These are phyloP conservation scores for Hyparrhenia diplandra DNA, from an alignment of 176 grass and related monocot genomes.

Conservation along the genomic window DNA sequence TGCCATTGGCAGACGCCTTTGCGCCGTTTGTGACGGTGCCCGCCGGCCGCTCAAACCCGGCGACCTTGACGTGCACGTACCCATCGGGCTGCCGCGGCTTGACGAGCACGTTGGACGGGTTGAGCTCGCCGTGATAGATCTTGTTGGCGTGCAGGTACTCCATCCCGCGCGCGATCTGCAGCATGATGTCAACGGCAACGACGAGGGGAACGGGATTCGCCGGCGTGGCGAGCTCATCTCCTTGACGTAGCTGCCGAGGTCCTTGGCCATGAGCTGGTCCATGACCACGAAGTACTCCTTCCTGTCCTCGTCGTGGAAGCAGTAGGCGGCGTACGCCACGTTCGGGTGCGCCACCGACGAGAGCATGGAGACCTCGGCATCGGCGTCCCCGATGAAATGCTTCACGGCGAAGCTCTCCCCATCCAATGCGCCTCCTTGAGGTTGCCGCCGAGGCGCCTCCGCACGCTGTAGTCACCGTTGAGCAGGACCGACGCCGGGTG, in stretches of 20 bases:
- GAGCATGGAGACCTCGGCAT: constrained; percentile 53
- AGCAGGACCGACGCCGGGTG: too few relatives aligned
- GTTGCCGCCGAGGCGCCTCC: too few relatives aligned
- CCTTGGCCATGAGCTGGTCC: constrained; percentile 74
- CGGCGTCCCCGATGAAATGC: too few relatives aligned
- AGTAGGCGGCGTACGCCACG: constrained; percentile 52
- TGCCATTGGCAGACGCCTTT: constrained; percentile 19
- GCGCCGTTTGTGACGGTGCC: neutral
- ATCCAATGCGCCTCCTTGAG: too few relatives aligned
- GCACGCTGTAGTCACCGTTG: too few relatives aligned
- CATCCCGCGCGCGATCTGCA: constrained; percentile 86
- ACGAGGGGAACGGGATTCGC: constrained; percentile 48
- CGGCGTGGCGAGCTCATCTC: constrained; percentile 56
- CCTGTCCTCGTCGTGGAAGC: constrained; percentile 83
- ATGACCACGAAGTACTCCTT: constrained; percentile 71
- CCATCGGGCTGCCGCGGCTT: constrained; percentile 51
- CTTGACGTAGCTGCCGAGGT: constrained; percentile 62
- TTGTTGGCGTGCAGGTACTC: constrained; percentile 77
- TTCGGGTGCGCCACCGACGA: constrained; percentile 68
- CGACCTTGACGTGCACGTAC: constrained; percentile 74
- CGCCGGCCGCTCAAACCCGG: constrained; percentile 43
- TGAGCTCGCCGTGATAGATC: constrained; percentile 83
- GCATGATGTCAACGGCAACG: constrained; percentile 75
- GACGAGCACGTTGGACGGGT: constrained; percentile 64
- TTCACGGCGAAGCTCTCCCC: too few relatives aligned